These are phyloP conservation scores for Gypsophila paniculata DNA, from an alignment of 179 eudicot species.

Conservation along the genomic window DNA sequence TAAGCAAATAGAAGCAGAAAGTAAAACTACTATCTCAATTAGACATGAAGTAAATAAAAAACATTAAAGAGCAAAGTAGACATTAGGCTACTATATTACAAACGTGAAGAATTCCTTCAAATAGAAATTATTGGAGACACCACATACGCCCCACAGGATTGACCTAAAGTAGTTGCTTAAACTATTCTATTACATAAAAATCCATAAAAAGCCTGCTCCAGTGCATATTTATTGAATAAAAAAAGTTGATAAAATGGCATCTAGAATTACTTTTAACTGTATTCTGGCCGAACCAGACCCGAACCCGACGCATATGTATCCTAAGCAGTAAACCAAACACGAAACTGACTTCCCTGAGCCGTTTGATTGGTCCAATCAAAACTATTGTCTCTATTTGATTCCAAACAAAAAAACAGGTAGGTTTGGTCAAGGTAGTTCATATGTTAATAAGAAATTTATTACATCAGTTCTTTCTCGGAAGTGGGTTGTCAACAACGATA, in stretches of 20 bases:
- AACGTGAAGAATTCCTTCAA: not conserved
- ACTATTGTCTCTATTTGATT: not conserved
- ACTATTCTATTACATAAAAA: not conserved
- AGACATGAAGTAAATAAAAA: not conserved
- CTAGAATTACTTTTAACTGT: too few species aligned
- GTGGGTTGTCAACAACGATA: not conserved
- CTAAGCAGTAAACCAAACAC: too few species aligned
- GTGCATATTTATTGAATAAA: not conserved
- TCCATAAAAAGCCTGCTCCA: not conserved
- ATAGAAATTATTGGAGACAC: not conserved
- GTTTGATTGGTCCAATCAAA: too few species aligned
- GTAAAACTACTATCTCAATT: constrained; percentile 15
- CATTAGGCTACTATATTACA: not conserved
- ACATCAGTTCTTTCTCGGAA: not conserved
- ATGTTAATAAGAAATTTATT: not conserved
- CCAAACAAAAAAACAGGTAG: too few species aligned
- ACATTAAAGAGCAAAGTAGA: constrained; percentile 1
- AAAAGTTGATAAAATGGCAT: too few species aligned
- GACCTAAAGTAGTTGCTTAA: not conserved
- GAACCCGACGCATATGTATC: too few species aligned
- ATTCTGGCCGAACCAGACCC: too few species aligned
- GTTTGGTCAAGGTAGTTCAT: not conserved
- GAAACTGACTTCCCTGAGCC: too few species aligned
- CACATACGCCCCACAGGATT: too few species aligned
- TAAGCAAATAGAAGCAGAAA: constrained; percentile 28